These are phyloP conservation scores for Durio zibethinus DNA, from an alignment of 345 rosid genomes.

Conservation along the genomic window DNA sequence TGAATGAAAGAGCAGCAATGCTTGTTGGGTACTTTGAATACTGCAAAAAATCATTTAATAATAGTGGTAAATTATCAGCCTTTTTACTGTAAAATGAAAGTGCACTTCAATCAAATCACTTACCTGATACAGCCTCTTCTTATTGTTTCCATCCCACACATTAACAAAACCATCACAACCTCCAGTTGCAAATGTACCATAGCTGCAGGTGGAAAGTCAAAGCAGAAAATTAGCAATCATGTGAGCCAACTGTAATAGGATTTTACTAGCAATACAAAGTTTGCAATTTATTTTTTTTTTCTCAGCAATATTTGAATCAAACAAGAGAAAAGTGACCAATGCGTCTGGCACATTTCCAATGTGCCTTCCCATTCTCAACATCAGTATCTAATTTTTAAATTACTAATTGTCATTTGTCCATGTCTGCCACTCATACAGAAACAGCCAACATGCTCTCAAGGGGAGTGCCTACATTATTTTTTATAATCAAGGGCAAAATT, in stretches of 20 bases:
- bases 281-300: not conserved
- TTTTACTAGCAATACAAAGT: not conserved
- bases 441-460: not conserved
- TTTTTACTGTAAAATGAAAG: not conserved
- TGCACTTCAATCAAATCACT: not conserved
- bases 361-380: not conserved
- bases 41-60: conserved; percentile 38
- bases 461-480: not conserved
- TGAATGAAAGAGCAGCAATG: conserved; percentile 88
- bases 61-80: not conserved
- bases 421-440: not conserved
- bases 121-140: conserved; percentile 98
- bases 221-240: conserved; percentile 5
- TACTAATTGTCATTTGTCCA: not conserved
- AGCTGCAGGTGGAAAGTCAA: conserved; percentile 42
- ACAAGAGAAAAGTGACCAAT: not conserved
- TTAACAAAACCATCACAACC: conserved; percentile 98
- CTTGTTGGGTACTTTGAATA: conserved; percentile 91
- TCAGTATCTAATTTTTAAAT: not conserved
- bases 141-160: conserved; percentile 98
- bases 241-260: not conserved
- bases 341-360: not conserved
- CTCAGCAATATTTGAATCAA: not conserved
- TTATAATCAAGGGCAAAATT: not conserved
- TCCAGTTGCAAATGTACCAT: conserved; percentile 99